Base-by-base conservation (phyloP, 371 early-diverging fungal species). In the Catenaria anguillulae region DNA sequence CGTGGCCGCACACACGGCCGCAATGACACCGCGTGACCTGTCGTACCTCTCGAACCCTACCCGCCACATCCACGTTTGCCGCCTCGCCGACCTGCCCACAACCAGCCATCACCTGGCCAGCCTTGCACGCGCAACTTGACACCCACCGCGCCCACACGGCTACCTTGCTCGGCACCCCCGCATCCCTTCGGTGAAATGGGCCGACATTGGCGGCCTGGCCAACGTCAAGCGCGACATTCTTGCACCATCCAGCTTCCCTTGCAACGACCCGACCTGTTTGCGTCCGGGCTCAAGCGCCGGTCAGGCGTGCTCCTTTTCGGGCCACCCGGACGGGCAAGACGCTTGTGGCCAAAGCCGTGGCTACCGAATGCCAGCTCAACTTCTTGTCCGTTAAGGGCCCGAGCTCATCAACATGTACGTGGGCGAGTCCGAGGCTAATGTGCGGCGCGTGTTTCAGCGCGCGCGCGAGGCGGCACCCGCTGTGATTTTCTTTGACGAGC, bases 301-400 rank as follows among this genome's bases (percentile, higher is more conserved):
- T 85, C 89, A 40, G 99, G 99, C 61, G 95, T 99, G 0, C 74
- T 99, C 50, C 75, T 99, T 21, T 96, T 96, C 85, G 99, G 99
- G 17, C 99, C 99, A 40, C 99, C 99, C 5, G 99, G 99, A 97
- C 97, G 75, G 99, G 99, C 60, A 99, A 99, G 74, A 99, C 99
- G 5, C 72, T 99, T 62, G 75, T 99, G 65, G 99, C 99, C 29
- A 97, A 97, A 71, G 99, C 99, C 0, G 92, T 99, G 35, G 96
- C 98, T 0, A 96, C 90, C 71, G 93, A 93, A 71, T 89, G 88
- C 68, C 85, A 90, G 62, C 94, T 92, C 68, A 99, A 99, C 73
- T 99, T 99, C 69, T 92, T 99, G 55, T 89, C 91, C 43, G 94
- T 99, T 56, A 98, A 98, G 70, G 99, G 99, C n/a, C 99, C 24